Evolutionary conservation across 257 asterid species (phyloP), one percentile per base, ranked within the genome.

Genomic region (Fraxinus quadrangulata): DNA sequence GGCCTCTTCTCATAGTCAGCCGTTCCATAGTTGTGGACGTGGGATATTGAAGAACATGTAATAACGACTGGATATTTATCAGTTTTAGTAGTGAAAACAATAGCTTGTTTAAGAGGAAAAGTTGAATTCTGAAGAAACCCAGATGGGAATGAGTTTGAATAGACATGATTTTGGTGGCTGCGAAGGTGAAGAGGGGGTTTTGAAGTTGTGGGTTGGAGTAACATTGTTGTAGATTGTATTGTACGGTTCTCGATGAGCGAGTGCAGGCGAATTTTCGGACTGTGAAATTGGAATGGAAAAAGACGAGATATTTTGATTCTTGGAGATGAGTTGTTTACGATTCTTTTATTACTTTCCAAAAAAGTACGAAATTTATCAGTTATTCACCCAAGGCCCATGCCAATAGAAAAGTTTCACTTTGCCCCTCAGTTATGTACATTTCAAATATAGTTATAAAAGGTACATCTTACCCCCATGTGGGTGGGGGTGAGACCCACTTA

Each of bases 1-100:
- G 89, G 89, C 85, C 88, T 80, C 79, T 49, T 88, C 84, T 93
- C 98, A 63, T 79, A 88, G 72, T 89, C 96, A 66, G 84, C 77
- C 8, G 93, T 88, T 33, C 95, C 97, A 65, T 87, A 82, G 82
- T 84, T 88, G 75, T 84, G 82, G 65, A 84, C 91, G 79, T 84
- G 85, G 3, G 98, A 85, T 31, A 81, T 61, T n/a, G 92, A 88
- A 8, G 96, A 86, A 80, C 93, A 84, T 9, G 89, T 81, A 26
- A 87, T 23, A 16, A 84, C 74, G 34, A 76, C 80, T 14, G 83
- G 81, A 47, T 72, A 86, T 80, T 75, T 87, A 19, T 77, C 84
- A 82, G 82, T 45, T 21, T 71, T 74, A 37, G 77, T 71, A 72
- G 81, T 71, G 59, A 83, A 80, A 73, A 75, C 16, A 67, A 73